A percentile compares a stretch with the other conserved stretches of the same genome.
Evolutionary conservation across 1,284 basidiomycete species (phyloP).

Genomic region (Leccinum griseonigrum): DNA sequence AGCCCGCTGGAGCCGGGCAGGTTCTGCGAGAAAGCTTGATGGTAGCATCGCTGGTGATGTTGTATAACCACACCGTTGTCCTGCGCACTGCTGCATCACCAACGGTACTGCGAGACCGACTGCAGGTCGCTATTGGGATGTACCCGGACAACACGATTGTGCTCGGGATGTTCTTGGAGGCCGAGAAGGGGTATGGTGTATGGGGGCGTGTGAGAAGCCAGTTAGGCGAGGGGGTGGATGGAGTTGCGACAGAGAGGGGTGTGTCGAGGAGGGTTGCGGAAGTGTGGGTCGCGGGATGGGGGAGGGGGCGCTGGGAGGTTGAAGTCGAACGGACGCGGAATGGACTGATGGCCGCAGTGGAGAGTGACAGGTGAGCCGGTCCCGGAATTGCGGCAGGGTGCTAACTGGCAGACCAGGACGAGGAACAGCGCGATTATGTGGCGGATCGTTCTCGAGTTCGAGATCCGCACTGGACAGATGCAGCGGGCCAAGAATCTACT

Average conservation of each 20-base stretch:
- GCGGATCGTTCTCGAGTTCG: conserved; percentile 82
- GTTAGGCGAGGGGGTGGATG: conserved; percentile 42
- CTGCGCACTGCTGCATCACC: conserved; percentile 62
- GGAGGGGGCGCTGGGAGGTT: conserved; percentile 62
- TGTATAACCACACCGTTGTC: conserved; percentile 59
- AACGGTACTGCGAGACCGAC: conserved; percentile 55
- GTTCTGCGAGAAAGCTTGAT: conserved; percentile 55
- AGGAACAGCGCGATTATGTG: conserved; percentile 69
- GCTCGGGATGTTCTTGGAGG: conserved; percentile 75
- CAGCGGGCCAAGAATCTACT: conserved; percentile 74
- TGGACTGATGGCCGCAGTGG: conserved; percentile 58
- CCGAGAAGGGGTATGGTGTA: conserved; percentile 70
- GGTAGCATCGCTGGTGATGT: conserved; percentile 54
- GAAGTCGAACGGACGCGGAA: conserved; percentile 70
- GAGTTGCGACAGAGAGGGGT: conserved; percentile 46
- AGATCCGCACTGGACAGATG: conserved; percentile 62
- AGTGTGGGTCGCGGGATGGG: conserved; percentile 78
- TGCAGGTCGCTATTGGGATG: conserved; percentile 50
- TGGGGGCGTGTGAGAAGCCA: conserved; percentile 66
- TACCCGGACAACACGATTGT: conserved; percentile 76
- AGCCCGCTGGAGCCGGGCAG: conserved; percentile 26
- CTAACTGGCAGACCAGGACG: conserved; percentile 48
- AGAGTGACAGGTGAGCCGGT: conserved; percentile 57
- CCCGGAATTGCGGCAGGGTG: neutral
- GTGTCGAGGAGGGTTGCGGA: conserved; percentile 60